Base-by-base conservation (phyloP, 2,329 filamentous ascomycete species). In the Clonostachys rosea region DNA sequence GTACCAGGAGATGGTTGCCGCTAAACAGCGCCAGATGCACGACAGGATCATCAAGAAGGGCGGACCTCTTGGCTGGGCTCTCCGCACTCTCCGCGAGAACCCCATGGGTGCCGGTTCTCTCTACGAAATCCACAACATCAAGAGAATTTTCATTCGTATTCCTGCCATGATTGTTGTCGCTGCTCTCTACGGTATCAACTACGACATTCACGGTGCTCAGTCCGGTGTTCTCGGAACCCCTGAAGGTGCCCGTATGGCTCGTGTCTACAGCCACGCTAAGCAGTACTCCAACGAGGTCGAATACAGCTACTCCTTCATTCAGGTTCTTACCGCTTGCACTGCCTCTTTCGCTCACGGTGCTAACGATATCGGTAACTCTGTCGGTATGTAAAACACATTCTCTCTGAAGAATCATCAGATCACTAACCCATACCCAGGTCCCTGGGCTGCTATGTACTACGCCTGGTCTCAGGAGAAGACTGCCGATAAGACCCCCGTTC, bases 191-290 rank as follows among this genome's bases (percentile, higher is more conserved):
- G 89, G 89, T 64, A 62, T 86, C 20, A 75, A 91, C 75, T 92
- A 91, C 69, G 88, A 92, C 56, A 92, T 91, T 59, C 87, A 91
- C 74, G 76, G 79, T 44, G 85, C 86, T 5, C 87, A 91, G 71
- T 73, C 74, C 45, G 87, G 87, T 60, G 76, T 89, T 41, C 61
- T 73, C 12, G 86, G 86, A 18, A 89, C 87, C 2, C 86, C 86
- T 7, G 87, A 91, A 50, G 87, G 86, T 49, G 69, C 69, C 35
- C 84, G 87, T 51, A 89, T 89, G 85, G 70, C 78, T 58, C 73
- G 78, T 40, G 70, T 76, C 61, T 74, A 80, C 53, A 68, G 69
- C 5, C 66, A 69, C 33, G 73, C 74, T 9, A 58, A 65, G 41
- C 74, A 75, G 52, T 80, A 72, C 60, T 70, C 77, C 57, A 79